Evolutionary conservation across 306 rosid species (phyloP).

Genomic region (Sicyos edulis): DNA sequence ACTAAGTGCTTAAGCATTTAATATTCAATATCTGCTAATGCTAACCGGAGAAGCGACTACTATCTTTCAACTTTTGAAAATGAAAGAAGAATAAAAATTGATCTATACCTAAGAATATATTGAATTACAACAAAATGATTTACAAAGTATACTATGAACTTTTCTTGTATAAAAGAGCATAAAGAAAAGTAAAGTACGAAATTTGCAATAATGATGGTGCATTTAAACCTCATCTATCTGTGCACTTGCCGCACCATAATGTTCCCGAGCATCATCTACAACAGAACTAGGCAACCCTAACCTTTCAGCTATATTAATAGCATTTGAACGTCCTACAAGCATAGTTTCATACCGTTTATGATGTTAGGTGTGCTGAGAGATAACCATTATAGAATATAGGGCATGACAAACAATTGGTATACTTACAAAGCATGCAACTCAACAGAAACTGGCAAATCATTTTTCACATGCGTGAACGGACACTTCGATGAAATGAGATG

Average conservation of each 20-base stretch:
- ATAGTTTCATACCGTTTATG: constrained; percentile 11
- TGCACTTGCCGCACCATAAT: constrained; percentile 86
- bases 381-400: not conserved
- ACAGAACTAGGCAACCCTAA: constrained; percentile 63
- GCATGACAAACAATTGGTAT: not conserved
- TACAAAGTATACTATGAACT: not conserved
- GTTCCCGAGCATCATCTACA: constrained; percentile 61
- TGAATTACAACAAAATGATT: not conserved
- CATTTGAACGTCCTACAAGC: constrained; percentile 81
- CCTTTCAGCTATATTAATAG: constrained; percentile 84
- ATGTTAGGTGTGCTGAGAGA: not conserved
- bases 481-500: not conserved
- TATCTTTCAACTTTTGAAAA: not conserved
- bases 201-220: not conserved
- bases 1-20: not conserved
- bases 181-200: not conserved
- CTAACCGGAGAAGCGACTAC: not conserved
- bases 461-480: not conserved
- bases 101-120: not conserved
- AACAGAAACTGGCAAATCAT: not conserved
- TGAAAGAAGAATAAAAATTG: constrained; percentile 1
- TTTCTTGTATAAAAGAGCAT: constrained; percentile 5
- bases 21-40: not conserved
- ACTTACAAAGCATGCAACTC: constrained; percentile 2
- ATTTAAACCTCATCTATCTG: constrained; percentile 83